A percentile compares a stretch with the other conserved stretches of the same genome.
These are phyloP conservation scores for Lactarius hengduanensis DNA, from an alignment of 768 basidiomycete species.

Conservation along the genomic window DNA sequence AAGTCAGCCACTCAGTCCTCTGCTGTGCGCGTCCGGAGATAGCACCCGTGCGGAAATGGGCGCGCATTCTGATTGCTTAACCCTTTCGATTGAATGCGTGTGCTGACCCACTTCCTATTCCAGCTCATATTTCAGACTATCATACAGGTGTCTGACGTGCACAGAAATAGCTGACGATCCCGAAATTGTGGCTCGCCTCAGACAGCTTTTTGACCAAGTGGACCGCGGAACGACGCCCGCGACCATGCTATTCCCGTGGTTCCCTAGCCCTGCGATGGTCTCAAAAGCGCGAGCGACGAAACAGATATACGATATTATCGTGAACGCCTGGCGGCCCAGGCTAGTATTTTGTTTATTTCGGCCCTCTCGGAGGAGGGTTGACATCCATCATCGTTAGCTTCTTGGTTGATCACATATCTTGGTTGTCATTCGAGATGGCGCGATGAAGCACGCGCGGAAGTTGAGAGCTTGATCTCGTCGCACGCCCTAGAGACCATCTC, in stretches of 20 bases:
- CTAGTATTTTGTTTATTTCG: slow-evolving; percentile 30
- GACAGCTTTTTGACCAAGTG: slow-evolving; percentile 62
- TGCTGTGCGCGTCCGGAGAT: slow-evolving; percentile 9
- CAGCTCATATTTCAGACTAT: slow-evolving; percentile 70
- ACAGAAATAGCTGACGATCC: slow-evolving; percentile 70
- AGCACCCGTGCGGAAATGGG: slow-evolving; percentile 4
- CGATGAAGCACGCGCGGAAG: slow-evolving; percentile 56
- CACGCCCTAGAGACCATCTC: slow-evolving; percentile 16
- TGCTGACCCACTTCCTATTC: slow-evolving; percentile 9
- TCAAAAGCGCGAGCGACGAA: slow-evolving; percentile 71
- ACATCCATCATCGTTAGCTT: slow-evolving; percentile 43
- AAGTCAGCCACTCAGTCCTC: slow-evolving; percentile 28
- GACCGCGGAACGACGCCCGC: slow-evolving; percentile 71
- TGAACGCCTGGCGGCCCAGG: slow-evolving; percentile 61
- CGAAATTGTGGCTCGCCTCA: slow-evolving; percentile 57
- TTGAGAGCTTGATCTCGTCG: slow-evolving; percentile 48
- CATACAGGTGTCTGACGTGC: slow-evolving; percentile 62
- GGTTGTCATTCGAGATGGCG: slow-evolving; percentile 67
- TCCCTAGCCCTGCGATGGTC: slow-evolving; percentile 71
- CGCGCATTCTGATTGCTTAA: neutral
- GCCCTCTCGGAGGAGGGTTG: slow-evolving; percentile 18
- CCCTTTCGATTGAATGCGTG: neutral
- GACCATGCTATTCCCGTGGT: slow-evolving; percentile 72
- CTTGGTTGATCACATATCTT: slow-evolving; percentile 73
- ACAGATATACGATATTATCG: slow-evolving; percentile 69